A percentile compares a stretch with the other conserved stretches of the same genome.
Conservation (phyloP, 2,329 filamentous ascomycete species). For the Aspergillus phoenicis region DNA sequence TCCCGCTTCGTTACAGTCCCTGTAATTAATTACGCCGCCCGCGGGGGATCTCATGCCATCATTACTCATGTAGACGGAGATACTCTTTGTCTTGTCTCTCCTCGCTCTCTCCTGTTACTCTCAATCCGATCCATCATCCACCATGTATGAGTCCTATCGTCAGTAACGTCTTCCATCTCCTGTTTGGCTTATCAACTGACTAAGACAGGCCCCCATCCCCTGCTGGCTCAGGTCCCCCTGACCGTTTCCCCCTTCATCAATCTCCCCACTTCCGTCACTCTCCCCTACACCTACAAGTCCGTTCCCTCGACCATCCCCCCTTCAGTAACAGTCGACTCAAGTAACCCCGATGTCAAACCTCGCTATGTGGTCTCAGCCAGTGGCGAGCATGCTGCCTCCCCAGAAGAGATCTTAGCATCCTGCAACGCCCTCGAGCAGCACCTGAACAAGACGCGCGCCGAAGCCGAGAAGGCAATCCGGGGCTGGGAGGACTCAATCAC, state of each 20-base stretch:
- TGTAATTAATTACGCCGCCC: slow-evolving; percentile 3
- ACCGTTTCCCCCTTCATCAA: slow-evolving; percentile 93
- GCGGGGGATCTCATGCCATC: not conserved
- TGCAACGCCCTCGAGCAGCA: slow-evolving; percentile 78
- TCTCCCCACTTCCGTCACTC: slow-evolving; percentile 83
- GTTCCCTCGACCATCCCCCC: slow-evolving; percentile 84
- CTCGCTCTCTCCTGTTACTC: not conserved
- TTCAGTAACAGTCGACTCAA: slow-evolving; percentile 61
- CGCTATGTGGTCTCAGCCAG: slow-evolving; percentile 77
- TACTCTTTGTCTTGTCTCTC: not conserved
- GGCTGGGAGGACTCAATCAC: slow-evolving; percentile 68
- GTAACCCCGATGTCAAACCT: slow-evolving; percentile 52
- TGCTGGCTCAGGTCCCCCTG: slow-evolving; percentile 88
- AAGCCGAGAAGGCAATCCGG: slow-evolving; percentile 66
- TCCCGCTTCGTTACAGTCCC: slow-evolving; percentile 7
- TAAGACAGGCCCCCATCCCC: slow-evolving; percentile 70
- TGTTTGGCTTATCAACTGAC: slow-evolving; percentile 8
- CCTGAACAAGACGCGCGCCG: slow-evolving; percentile 67
- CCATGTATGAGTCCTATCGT: slow-evolving; percentile 52
- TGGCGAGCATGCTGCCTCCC: slow-evolving; percentile 80
- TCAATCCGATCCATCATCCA: not conserved
- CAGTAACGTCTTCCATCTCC: slow-evolving; percentile 24
- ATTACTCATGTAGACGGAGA: not conserved
- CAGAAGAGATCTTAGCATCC: slow-evolving; percentile 79
- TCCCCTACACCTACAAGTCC: slow-evolving; percentile 93